These are phyloP conservation scores for Pisolithus microcarpus DNA, from an alignment of 768 basidiomycete species.

Conservation along the genomic window DNA sequence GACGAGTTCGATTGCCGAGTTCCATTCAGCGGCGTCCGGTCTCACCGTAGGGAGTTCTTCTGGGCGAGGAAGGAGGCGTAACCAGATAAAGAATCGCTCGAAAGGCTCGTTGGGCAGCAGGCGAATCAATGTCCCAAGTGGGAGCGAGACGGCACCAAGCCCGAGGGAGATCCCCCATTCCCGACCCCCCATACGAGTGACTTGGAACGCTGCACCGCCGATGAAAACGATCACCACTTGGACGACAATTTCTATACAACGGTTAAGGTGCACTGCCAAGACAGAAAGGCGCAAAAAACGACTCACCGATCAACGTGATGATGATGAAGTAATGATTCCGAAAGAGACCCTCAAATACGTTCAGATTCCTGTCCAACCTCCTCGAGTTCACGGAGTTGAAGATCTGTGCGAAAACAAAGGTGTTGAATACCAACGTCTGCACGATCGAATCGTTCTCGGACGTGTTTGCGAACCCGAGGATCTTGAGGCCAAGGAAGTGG, in stretches of 20 bases:
- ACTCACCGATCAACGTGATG: constrained; percentile 79
- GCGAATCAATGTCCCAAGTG: constrained; percentile 78
- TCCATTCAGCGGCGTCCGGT: constrained; percentile 59
- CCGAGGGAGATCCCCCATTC: constrained; percentile 95
- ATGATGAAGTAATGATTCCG: constrained; percentile 78
- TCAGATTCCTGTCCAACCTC: constrained; percentile 75
- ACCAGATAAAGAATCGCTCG: constrained; percentile 48
- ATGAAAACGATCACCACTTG: constrained; percentile 89
- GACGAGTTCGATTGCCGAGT: constrained; percentile 71
- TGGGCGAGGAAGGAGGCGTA: constrained; percentile 57
- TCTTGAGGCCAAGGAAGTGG: constrained; percentile 74
- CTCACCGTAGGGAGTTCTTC: constrained; percentile 55
- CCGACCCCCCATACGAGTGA: constrained; percentile 64
- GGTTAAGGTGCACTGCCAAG: constrained; percentile 3
- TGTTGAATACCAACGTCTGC: constrained; percentile 90
- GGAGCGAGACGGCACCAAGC: constrained; percentile 81
- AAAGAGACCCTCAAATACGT: constrained; percentile 79
- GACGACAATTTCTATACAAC: constrained; percentile 63
- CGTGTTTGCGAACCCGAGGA: constrained; percentile 51
- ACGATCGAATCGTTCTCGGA: constrained; percentile 39
- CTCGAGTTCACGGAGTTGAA: constrained; percentile 93
- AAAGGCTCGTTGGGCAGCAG: constrained; percentile 75
- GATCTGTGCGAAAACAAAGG: constrained; percentile 97
- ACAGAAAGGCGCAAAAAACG: background rate
- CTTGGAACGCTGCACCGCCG: constrained; percentile 88